These are phyloP conservation scores for Podospora australis DNA, from an alignment of 495 filamentous ascomycete genomes.

Conservation along the genomic window DNA sequence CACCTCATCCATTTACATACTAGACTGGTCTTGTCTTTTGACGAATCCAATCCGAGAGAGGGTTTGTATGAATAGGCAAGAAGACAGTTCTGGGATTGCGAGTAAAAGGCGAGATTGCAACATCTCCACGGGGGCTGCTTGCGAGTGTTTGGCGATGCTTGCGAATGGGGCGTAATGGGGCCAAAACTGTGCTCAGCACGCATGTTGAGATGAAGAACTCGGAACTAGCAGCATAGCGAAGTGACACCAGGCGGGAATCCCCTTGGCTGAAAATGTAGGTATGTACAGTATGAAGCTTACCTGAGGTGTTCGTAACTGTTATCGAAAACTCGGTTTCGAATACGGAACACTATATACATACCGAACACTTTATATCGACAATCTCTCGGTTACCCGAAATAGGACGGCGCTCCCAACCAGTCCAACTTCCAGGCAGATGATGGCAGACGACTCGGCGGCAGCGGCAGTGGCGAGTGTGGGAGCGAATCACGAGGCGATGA, in stretches of 20 bases:
- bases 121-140: background rate
- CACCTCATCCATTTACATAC: background rate
- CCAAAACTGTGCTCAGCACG: background rate
- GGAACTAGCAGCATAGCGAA: no score
- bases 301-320: no score
- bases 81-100: background rate
- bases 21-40: no score
- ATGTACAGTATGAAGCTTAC: no score
- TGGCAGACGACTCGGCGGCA: slow-evolving; percentile 6
- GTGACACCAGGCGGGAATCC: no score
- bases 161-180: background rate
- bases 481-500: slow-evolving; percentile 1
- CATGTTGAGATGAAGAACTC: no score
- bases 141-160: no score
- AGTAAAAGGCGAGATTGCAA: background rate
- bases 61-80: no score
- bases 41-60: no score
- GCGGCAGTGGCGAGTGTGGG: slow-evolving; percentile 10
- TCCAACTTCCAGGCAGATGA: slow-evolving; percentile 3
- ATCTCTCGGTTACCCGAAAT: slow-evolving; percentile 25
- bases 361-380: slow-evolving; percentile 17
- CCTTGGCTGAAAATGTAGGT: no score
- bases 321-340: slow-evolving; percentile 15
- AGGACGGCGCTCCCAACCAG: slow-evolving; percentile 16
- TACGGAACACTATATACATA: slow-evolving; percentile 11